Percentiles rank a stretch among this genome's conserved stretches.
Conservation (phyloP, 768 basidiomycete species). For the Psilocybe tampanensis region DNA sequence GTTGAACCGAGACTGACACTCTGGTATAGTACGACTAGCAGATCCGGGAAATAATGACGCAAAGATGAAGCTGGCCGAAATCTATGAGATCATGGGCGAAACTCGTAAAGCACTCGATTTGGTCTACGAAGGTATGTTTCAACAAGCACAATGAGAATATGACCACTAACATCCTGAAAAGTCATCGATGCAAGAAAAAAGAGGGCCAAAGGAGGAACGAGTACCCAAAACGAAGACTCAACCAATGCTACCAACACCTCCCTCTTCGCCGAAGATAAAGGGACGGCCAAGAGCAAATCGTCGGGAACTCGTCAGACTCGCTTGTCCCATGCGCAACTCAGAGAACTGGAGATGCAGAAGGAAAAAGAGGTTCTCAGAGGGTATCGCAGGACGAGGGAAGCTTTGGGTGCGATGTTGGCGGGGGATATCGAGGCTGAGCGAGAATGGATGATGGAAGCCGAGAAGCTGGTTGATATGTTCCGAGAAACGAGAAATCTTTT, state of each 20-base stretch:
- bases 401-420: conserved; percentile 59
- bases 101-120: conserved; percentile 81
- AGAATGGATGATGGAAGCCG: conserved; percentile 84
- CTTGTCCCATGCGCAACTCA: conserved; percentile 59
- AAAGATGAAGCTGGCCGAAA: conserved; percentile 88
- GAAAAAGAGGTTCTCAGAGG: conserved; percentile 65
- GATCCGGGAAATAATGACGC: conserved; percentile 81
- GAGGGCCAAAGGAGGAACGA: conserved; percentile 26
- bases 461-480: conserved; percentile 86
- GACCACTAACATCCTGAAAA: conserved; percentile 18
- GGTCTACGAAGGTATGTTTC: conserved; percentile 72
- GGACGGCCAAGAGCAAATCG: conserved; percentile 34
- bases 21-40: conserved; percentile 66
- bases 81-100: conserved; percentile 84
- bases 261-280: conserved; percentile 65
- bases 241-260: conserved; percentile 38
- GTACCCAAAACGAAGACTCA: conserved; percentile 13
- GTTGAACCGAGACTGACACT: no score
- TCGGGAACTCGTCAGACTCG: conserved; percentile 41
- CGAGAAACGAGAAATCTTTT: conserved; percentile 86
- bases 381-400: conserved; percentile 59
- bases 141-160: neutral
- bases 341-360: conserved; percentile 63
- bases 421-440: conserved; percentile 51
- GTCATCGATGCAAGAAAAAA: conserved; percentile 66